Conservation (phyloP, 2,329 filamentous ascomycete genomes). For the Apiospora sp. region DNA sequence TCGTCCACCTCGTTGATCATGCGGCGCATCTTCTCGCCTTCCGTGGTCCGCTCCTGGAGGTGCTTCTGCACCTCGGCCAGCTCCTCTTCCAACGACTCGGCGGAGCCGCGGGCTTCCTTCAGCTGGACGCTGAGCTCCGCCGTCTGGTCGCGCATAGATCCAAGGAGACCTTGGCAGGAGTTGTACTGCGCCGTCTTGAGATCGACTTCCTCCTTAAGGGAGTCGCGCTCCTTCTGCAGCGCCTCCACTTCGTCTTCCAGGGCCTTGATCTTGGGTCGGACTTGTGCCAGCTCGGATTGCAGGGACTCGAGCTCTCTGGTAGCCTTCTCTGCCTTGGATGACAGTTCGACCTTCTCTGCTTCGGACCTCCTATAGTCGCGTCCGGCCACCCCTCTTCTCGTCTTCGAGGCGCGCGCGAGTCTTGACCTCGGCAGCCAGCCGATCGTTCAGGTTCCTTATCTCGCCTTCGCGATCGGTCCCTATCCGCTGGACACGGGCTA, state of each 20-base stretch:
- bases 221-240: constrained; percentile 71
- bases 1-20: constrained; percentile 87
- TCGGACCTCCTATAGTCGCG: constrained; percentile 82
- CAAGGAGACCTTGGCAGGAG: constrained; percentile 84
- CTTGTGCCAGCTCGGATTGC: constrained; percentile 75
- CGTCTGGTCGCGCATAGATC: constrained; percentile 92
- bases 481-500: constrained; percentile 73
- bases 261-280: constrained; percentile 68
- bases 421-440: constrained; percentile 76
- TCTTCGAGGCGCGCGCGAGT: constrained; percentile 80
- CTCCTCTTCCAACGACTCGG: constrained; percentile 91
- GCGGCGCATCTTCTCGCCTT: constrained; percentile 93
- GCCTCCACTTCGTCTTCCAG: constrained; percentile 78
- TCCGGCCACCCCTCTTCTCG: constrained; percentile 72
- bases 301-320: constrained; percentile 73
- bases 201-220: constrained; percentile 79
- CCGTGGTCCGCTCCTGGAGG: constrained; percentile 85
- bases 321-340: constrained; percentile 75
- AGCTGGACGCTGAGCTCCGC: constrained; percentile 89
- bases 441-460: constrained; percentile 79
- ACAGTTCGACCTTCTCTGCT: constrained; percentile 79
- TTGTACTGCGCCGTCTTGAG: constrained; percentile 86
- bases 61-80: constrained; percentile 87
- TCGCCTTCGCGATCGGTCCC: constrained; percentile 79
- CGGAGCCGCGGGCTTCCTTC: constrained; percentile 84